phyloP scores from a whole-genome alignment of 176 grass and related monocot species.

The Elaeis guineensis region DNA sequence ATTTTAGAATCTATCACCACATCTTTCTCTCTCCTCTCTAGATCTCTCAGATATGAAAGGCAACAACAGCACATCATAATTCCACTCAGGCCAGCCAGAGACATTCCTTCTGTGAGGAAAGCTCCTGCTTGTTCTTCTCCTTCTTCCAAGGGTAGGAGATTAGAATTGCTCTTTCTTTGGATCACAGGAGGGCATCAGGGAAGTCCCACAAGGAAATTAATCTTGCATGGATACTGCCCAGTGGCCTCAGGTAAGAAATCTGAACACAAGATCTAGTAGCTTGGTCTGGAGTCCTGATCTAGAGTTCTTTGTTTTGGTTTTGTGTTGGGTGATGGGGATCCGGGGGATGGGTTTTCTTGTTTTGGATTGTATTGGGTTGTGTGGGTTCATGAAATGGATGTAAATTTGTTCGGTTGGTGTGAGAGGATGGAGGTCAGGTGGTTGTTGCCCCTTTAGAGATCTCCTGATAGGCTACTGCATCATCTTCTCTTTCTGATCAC shows the following conservation, averaged over 20 bases:
- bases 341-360: no score
- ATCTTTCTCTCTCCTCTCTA: no score
- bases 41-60: slow-evolving; percentile 16
- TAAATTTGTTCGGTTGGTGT: not conserved
- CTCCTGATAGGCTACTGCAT: not conserved
- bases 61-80: slow-evolving; percentile 24
- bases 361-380: not conserved
- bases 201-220: not conserved
- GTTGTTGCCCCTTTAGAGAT: not conserved
- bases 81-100: slow-evolving; percentile 41
- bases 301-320: not conserved
- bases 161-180: not conserved
- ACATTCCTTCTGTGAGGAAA: slow-evolving; percentile 14
- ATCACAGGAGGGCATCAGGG: not conserved
- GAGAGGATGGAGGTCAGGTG: not conserved
- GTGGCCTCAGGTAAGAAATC: slow-evolving; percentile 9
- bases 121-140: not conserved
- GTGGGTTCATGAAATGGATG: not conserved
- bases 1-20: no score
- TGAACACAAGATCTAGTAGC: not conserved
- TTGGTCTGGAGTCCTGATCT: not conserved
- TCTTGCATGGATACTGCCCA: slow-evolving; percentile 5
- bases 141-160: not conserved
- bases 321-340: not conserved
- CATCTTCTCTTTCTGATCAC: not conserved